A percentile compares a stretch with the other conserved stretches of the same genome.
phyloP scores from a whole-genome alignment of 2,329 filamentous ascomycete species.

The Ceratocystis lukuohia region DNA sequence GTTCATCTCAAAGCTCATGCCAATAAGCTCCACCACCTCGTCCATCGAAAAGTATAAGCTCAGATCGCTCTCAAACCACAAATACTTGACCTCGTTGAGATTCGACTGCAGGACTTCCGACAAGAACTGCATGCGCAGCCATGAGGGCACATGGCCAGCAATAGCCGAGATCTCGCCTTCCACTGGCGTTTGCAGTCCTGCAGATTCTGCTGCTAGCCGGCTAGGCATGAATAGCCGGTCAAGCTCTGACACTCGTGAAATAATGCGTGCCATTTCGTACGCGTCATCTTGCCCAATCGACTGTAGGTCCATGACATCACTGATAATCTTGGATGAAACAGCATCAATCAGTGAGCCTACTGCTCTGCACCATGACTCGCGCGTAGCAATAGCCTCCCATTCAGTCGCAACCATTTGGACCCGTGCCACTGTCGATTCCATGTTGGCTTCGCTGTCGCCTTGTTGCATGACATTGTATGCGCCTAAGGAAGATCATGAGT shows the following conservation, averaged over 20 bases:
- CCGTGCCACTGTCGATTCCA: conserved; percentile 40
- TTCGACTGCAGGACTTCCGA: conserved; percentile 54
- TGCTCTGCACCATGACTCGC: conserved; percentile 50
- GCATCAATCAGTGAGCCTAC: conserved; percentile 47
- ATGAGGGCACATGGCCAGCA: conserved; percentile 46
- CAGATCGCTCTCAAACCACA: conserved; percentile 54
- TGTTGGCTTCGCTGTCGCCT: conserved; percentile 38
- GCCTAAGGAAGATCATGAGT: conserved; percentile 24
- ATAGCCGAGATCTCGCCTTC: conserved; percentile 39
- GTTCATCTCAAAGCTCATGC: conserved; percentile 52
- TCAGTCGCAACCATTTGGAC: conserved; percentile 40
- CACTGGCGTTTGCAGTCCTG: conserved; percentile 12
- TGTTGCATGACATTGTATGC: conserved; percentile 48
- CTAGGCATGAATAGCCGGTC: conserved; percentile 47
- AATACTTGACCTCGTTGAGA: conserved; percentile 46
- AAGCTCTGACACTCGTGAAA: conserved; percentile 42
- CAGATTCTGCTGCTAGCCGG: conserved; percentile 24
- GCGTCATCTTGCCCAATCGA: conserved; percentile 52
- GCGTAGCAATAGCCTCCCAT: conserved; percentile 46
- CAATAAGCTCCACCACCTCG: conserved; percentile 50
- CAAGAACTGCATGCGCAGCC: conserved; percentile 51
- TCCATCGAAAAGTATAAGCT: conserved; percentile 48
- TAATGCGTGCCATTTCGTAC: conserved; percentile 46
- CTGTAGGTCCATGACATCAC: conserved; percentile 48
- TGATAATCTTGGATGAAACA: conserved; percentile 44